Evolutionary conservation across 2,329 filamentous ascomycete species (phyloP).

Genomic region (Scopulariopsis brevicaulis): DNA sequence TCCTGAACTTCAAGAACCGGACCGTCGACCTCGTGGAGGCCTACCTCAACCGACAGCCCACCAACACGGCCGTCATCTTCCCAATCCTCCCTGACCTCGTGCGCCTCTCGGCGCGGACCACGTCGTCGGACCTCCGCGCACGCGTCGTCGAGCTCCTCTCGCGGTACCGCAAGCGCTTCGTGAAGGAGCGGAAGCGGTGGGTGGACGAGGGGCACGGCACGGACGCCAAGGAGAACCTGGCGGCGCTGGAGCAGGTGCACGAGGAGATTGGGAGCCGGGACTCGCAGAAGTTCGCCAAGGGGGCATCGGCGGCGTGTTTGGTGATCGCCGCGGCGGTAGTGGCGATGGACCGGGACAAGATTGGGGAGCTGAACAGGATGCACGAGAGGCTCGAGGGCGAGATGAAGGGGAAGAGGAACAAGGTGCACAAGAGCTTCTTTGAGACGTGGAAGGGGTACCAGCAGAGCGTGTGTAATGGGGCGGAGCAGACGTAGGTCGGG

Average conservation of each 20-base stretch:
- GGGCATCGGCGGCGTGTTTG: conserved; percentile 62
- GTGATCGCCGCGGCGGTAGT: conserved; percentile 54
- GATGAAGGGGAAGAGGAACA: conserved; percentile 30
- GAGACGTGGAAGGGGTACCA: conserved; percentile 56
- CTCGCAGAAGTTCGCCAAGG: conserved; percentile 60
- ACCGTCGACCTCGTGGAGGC: conserved; percentile 80
- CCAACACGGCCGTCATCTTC: conserved; percentile 51
- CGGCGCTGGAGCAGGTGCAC: conserved; percentile 56
- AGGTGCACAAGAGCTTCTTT: conserved; percentile 54
- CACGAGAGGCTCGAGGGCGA: conserved; percentile 44
- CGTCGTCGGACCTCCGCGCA: conserved; percentile 61
- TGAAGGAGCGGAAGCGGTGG: conserved; percentile 31
- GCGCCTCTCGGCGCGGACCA: conserved; percentile 60
- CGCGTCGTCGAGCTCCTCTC: conserved; percentile 64
- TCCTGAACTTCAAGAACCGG: conserved; percentile 90
- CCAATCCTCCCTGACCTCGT: conserved; percentile 65
- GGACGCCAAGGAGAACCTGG: conserved; percentile 32
- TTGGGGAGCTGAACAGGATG: conserved; percentile 46
- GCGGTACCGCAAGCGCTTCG: conserved; percentile 57
- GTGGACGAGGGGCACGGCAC: conserved; percentile 21
- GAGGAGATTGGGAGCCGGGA: conserved; percentile 49
- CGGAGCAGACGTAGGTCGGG: conserved; percentile 21
- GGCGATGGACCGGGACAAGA: conserved; percentile 36
- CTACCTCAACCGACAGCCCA: conserved; percentile 68
- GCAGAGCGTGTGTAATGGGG: conserved; percentile 1